Conservation (phyloP, 2,329 filamentous ascomycete genomes). For the Calonectria honghensis region DNA sequence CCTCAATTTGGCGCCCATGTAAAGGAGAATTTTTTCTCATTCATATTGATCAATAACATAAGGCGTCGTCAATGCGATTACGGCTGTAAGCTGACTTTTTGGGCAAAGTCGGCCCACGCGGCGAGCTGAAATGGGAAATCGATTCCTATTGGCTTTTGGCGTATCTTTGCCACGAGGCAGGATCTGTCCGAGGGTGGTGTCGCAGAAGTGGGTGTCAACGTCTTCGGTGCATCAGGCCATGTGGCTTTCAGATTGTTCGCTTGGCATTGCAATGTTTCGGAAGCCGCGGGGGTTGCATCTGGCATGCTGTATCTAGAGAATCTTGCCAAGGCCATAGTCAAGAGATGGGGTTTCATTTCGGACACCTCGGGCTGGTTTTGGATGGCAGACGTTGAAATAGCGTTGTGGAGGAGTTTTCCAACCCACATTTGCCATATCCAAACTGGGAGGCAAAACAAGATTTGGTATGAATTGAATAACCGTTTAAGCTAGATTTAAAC, state of each 20-base stretch:
- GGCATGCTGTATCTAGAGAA: slow-evolving; percentile 26
- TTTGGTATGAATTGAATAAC: not conserved
- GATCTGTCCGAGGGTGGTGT: slow-evolving; percentile 24
- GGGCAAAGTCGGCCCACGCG: slow-evolving; percentile 22
- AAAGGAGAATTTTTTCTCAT: not conserved
- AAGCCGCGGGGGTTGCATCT: slow-evolving; percentile 28
- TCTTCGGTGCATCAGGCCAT: slow-evolving; percentile 23
- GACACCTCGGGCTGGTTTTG: slow-evolving; percentile 13
- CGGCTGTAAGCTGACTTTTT: slow-evolving; percentile 20
- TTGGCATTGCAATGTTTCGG: slow-evolving; percentile 19
- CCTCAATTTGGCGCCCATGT: slow-evolving; percentile 15
- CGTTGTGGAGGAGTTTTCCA: slow-evolving; percentile 1
- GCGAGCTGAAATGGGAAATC: slow-evolving; percentile 4
- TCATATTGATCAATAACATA: not conserved
- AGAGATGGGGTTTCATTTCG: slow-evolving; percentile 28
- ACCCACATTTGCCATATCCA: not conserved
- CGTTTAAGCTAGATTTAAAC: not conserved
- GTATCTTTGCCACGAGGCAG: slow-evolving; percentile 28
- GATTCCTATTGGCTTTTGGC: slow-evolving; percentile 1
- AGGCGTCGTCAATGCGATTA: not conserved
- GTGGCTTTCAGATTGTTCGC: slow-evolving; percentile 28
- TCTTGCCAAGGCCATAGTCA: slow-evolving; percentile 18
- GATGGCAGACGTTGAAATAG: slow-evolving; percentile 9
- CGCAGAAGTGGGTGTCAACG: slow-evolving; percentile 10
- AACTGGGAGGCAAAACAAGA: not conserved